Evolutionary conservation across 768 basidiomycete genomes (phyloP), one percentile per base, ranked within the genome.

Genomic region (Kwoniella mangroviensis): DNA sequence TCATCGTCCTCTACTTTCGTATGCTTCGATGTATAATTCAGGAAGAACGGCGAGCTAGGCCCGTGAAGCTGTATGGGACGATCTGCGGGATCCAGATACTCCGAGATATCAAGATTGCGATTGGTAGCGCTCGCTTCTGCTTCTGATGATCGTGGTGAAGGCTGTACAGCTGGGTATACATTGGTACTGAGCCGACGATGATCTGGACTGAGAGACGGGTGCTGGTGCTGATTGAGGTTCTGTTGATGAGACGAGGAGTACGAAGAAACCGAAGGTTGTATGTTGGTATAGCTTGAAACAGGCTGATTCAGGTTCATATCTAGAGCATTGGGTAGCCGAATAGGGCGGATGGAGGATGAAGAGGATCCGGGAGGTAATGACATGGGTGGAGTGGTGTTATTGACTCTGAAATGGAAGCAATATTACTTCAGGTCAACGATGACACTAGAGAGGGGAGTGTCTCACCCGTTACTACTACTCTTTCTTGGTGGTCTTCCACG

Each of bases 11-110:
- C 73, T 6, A 34, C 15, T 61, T 26, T 34, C 17, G 59, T 19
- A 4, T 22, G 51, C 13, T 49, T 67, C 15, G 67, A 53, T 0
- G 67, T 70, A 24, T 68, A 45, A 53, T 68, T 65, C 40, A 62
- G 26, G 28, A 68, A 74, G 61, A 71, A 74, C 19, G 70, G 73
- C 15, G 56, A 63, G 17, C 56, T 68, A 5, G 65, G 66, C 19
- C 26, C 55, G n/a, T 52, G 53, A 34, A 60, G 41, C 40, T 65
- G 69, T 15, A 70, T 45, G 7, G 65, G 58, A 21, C 64, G 24
- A 62, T 74, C 73, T 9, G 56, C 53, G 2, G 70, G 73, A 71
- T 74, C 73, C 13, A 74, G 64, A 40, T 74, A 74, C 54, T 71
- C 73, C 28, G 73, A 74, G n/a, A 74, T 40, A 54, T 74, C 67